phyloP scores from a whole-genome alignment of 75 land plant species.

The Cryptomeria japonica region DNA sequence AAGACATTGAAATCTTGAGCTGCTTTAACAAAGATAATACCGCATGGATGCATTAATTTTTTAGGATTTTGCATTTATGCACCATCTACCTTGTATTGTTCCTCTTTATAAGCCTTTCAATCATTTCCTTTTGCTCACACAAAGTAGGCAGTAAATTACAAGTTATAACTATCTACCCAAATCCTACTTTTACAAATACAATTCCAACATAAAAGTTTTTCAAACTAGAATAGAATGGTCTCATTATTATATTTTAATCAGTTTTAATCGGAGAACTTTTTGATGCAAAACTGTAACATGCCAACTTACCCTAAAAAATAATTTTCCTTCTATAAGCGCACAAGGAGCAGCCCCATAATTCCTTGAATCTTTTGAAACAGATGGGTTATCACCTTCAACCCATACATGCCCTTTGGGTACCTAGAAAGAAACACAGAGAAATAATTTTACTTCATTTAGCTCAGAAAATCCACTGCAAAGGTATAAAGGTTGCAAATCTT shows the following conservation, averaged over 20 bases:
- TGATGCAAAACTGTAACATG: background rate
- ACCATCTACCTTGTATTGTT: no score
- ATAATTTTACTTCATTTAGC: background rate
- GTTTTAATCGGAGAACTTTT: no score
- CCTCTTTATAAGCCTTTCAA: background rate
- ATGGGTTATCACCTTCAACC: constrained; percentile 86
- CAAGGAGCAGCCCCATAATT: constrained; percentile 83
- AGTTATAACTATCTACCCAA: background rate
- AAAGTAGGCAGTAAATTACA: background rate
- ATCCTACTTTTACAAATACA: background rate
- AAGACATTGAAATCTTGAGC: no score
- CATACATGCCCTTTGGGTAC: constrained; percentile 97
- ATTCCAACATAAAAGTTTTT: background rate
- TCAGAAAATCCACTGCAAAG: background rate
- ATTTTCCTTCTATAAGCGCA: constrained; percentile 66
- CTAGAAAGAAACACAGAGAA: constrained; percentile 31
- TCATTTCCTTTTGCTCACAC: background rate
- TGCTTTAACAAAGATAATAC: no score
- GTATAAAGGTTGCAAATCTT: background rate
- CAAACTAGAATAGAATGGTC: background rate
- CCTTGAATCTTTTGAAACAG: constrained; percentile 77
- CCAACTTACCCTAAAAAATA: constrained; percentile 57
- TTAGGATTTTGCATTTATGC: no score
- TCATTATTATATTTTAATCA: background rate
- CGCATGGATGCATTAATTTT: no score